These are phyloP conservation scores for Fusarium sp. DNA, from an alignment of 2,329 filamentous ascomycete genomes.

Conservation along the genomic window DNA sequence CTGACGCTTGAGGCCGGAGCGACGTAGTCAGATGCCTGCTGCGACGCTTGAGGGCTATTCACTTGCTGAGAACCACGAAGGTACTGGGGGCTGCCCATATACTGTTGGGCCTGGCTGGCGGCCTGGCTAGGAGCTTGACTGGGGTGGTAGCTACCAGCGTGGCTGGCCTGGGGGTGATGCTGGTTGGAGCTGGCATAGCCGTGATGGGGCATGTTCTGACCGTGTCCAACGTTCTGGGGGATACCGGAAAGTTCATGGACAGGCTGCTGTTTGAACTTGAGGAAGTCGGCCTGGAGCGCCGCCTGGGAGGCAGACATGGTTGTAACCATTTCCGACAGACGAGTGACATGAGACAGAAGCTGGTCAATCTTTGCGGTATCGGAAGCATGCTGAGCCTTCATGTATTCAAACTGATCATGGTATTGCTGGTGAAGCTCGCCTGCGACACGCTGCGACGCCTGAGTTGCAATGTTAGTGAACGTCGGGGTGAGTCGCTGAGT, in stretches of 20 bases:
- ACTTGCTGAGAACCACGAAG: constrained; percentile 47
- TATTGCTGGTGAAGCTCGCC: constrained; percentile 73
- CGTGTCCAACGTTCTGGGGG: constrained; percentile 33
- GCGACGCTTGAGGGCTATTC: constrained; percentile 47
- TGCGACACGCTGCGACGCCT: constrained; percentile 73
- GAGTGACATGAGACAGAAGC: constrained; percentile 72
- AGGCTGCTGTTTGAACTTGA: constrained; percentile 64
- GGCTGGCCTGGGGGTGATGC: constrained; percentile 41
- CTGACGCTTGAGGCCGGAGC: constrained; percentile 45
- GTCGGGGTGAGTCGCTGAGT: constrained; percentile 72
- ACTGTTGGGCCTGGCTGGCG: constrained; percentile 46
- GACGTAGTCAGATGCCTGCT: constrained; percentile 47
- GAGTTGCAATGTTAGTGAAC: constrained; percentile 70
- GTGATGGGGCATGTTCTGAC: constrained; percentile 40
- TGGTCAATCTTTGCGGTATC: constrained; percentile 75
- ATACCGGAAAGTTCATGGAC: constrained; percentile 54
- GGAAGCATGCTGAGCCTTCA: constrained; percentile 60
- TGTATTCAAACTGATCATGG: constrained; percentile 58
- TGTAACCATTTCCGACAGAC: constrained; percentile 73
- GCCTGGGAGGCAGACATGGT: constrained; percentile 74
- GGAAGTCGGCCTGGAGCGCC: constrained; percentile 72
- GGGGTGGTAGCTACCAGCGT: constrained; percentile 46
- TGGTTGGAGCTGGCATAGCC: constrained; percentile 41
- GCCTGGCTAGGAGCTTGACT: constrained; percentile 49
- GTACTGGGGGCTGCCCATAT: constrained; percentile 51